Conservation (phyloP, 306 rosid species). For the Cicer pinnatifidum region DNA sequence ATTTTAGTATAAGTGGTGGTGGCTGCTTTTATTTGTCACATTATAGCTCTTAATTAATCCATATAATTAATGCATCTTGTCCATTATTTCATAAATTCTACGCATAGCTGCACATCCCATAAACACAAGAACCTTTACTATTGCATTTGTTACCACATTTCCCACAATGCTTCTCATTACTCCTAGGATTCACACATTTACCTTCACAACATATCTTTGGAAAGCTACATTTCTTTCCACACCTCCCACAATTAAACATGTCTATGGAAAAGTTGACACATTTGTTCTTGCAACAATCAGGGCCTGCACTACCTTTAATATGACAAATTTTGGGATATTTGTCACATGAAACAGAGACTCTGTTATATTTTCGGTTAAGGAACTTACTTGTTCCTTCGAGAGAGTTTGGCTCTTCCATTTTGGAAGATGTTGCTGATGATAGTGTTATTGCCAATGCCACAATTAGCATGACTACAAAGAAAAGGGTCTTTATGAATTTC, state of each 20-base stretch:
- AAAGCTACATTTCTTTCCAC: slow-evolving; percentile 68
- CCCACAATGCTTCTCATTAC: slow-evolving; percentile 62
- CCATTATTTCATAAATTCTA: no score
- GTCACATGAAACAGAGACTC: slow-evolving; percentile 50
- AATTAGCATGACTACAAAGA: slow-evolving; percentile 47
- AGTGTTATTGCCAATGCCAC: slow-evolving; percentile 52
- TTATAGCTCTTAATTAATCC: not conserved
- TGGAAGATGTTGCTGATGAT: slow-evolving; percentile 35
- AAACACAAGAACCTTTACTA: slow-evolving; percentile 48
- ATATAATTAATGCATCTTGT: no score
- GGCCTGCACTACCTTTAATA: slow-evolving; percentile 51
- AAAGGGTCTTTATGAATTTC: slow-evolving; percentile 46
- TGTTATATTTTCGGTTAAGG: slow-evolving; percentile 34
- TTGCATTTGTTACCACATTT: slow-evolving; percentile 65
- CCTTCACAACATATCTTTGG: slow-evolving; percentile 65
- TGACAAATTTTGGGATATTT: slow-evolving; percentile 55
- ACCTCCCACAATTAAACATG: slow-evolving; percentile 61
- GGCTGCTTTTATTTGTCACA: not conserved
- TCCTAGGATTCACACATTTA: slow-evolving; percentile 64
- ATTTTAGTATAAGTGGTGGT: not conserved
- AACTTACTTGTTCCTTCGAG: slow-evolving; percentile 49
- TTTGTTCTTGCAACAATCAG: slow-evolving; percentile 54
- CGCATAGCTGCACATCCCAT: slow-evolving; percentile 73
- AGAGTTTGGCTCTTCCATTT: slow-evolving; percentile 22
- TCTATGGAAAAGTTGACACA: slow-evolving; percentile 57